A percentile compares a stretch with the other conserved stretches of the same genome.
phyloP scores from a whole-genome alignment of 495 filamentous ascomycete species.

The Penicillium waksmanii region DNA sequence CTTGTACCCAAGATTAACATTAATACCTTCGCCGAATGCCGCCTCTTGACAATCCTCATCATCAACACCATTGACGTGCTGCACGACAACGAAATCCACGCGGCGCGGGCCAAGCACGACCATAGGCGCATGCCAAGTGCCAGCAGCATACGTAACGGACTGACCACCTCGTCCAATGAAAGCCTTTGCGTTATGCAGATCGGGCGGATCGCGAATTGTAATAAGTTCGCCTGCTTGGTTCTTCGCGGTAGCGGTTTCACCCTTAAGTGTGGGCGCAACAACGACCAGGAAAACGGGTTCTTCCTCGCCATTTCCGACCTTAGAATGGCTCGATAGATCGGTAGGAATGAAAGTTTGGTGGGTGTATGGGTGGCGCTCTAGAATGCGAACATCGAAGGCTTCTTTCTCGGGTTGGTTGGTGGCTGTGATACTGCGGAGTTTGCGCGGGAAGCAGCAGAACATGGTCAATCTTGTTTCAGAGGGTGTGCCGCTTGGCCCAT shows the following conservation, averaged over 20 bases:
- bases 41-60: slow-evolving; percentile 93
- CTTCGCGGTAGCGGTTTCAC: slow-evolving; percentile 36
- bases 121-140: slow-evolving; percentile 99
- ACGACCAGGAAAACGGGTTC: slow-evolving; percentile 75
- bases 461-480: slow-evolving; percentile 74
- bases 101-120: slow-evolving; percentile 71
- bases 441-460: slow-evolving; percentile 82
- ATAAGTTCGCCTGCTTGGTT: slow-evolving; percentile 37
- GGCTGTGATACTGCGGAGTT: slow-evolving; percentile 35
- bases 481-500: slow-evolving; percentile 60
- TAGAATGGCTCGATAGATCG: slow-evolving; percentile 49
- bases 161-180: slow-evolving; percentile 80
- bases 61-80: slow-evolving; percentile 82
- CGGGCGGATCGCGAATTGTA: slow-evolving; percentile 65
- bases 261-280: slow-evolving; percentile 73
- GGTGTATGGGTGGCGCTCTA: slow-evolving; percentile 94
- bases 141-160: slow-evolving; percentile 88
- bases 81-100: slow-evolving; percentile 85
- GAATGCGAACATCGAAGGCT: slow-evolving; percentile 70
- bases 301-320: slow-evolving; percentile 34
- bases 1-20: slow-evolving; percentile 36
- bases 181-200: slow-evolving; percentile 68
- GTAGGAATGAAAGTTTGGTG: slow-evolving; percentile 91
- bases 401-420: slow-evolving; percentile 22
- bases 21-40: slow-evolving; percentile 48